Evolutionary conservation across 225 moss, liverwort and hornwort species (phyloP).

Genomic region (Sphagnum tenellum): DNA sequence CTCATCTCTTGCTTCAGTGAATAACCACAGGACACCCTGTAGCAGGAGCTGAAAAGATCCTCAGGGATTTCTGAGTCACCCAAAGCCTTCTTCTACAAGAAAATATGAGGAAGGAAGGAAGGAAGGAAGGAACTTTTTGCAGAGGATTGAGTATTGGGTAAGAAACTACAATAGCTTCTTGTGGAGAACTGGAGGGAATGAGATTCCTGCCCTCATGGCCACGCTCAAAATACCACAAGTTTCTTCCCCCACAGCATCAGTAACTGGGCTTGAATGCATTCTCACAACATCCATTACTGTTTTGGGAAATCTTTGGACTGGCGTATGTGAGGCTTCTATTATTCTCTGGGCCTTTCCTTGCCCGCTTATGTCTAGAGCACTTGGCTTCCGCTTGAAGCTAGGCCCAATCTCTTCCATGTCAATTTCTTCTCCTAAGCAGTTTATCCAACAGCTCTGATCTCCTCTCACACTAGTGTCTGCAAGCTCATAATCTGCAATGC

Average conservation of each 20-base stretch:
- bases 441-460: constrained; percentile 7
- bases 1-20: no score
- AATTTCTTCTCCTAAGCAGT: constrained; percentile 9
- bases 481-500: constrained; percentile 3
- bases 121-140: no score
- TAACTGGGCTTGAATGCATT: constrained; percentile 20
- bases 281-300: constrained; percentile 53
- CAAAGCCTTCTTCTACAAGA: no score
- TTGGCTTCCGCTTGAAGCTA: constrained; percentile 11
- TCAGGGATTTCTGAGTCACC: no score
- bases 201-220: constrained; percentile 35
- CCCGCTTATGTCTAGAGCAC: constrained; percentile 14
- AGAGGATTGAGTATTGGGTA: background rate
- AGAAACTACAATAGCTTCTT: constrained; percentile 19
- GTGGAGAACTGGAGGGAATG: constrained; percentile 27
- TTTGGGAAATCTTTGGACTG: constrained; percentile 12
- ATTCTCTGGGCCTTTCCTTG: constrained; percentile 24
- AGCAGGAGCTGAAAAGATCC: no score
- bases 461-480: constrained; percentile 4
- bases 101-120: no score
- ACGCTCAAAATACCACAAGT: constrained; percentile 26
- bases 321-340: constrained; percentile 12
- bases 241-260: constrained; percentile 25
- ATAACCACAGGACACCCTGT: no score
- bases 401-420: constrained; percentile 2